Base-by-base conservation (phyloP, 1,284 basidiomycete genomes). In the Butyriboletus regius region DNA sequence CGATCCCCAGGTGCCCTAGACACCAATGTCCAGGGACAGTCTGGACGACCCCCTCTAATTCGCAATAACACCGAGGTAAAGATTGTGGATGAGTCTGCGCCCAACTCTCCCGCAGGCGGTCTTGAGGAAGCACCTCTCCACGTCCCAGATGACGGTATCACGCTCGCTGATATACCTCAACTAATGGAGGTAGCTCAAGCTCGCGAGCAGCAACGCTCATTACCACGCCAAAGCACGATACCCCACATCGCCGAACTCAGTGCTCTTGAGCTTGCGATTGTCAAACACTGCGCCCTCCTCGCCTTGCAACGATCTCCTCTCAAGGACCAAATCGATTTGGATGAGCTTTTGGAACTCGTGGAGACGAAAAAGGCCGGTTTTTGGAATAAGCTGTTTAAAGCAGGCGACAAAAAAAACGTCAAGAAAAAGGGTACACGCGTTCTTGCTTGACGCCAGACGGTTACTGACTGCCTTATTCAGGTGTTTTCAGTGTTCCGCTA, bases 341-440 rank as follows among this genome's bases (percentile, higher is more conserved):
- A 98, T 55, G 95, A 99, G 63, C 75, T 98, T 48, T 70, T 97
- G 59, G 96, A 98, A 67, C 75, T 97, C 62, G 83, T 99, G 39
- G 94, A 98, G 68, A 77, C 76, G 34, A 89, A 96, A 74, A 97
- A 96, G 76, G 85, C 83, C 57, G 90, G 89, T 32, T 97, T 97
- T 73, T 98, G 94, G 94, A 90, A 91, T 60, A 93, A 94, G 71
- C 68, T 97, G 31, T 98, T 98, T 76, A 97, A 98, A 69, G 82
- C 79, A n/a, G 82, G 81, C 41, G 82, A 83, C 54, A 86, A 92
- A 61, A 93, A 96, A 75, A 88, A 88, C 65, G 82, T 80, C 55
- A 77, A 83, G 56, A 91, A 92, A 77, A 95, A 95, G 70, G 90
- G 91, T 88, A 55, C 54, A 76, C 73, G 17, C 22, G 17, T 33